These are phyloP conservation scores for Podila verticillata DNA, from an alignment of 192 early-diverging fungal genomes.

Conservation along the genomic window DNA sequence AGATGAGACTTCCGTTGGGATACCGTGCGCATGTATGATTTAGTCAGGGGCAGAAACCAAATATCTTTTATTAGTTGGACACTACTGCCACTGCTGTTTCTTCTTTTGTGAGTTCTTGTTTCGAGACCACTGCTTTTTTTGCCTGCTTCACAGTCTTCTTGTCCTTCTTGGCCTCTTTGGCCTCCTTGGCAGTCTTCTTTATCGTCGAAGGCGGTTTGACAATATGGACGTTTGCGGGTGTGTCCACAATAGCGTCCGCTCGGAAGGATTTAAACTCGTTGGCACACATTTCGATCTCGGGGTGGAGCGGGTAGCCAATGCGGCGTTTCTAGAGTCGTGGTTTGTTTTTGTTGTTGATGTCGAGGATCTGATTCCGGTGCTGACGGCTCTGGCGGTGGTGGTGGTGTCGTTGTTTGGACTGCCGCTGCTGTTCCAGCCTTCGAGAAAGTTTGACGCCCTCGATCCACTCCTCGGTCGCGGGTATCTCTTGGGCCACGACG, in stretches of 20 bases:
- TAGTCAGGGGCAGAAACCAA: too few species aligned
- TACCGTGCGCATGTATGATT: too few species aligned
- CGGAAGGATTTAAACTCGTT: slow-evolving; percentile 11
- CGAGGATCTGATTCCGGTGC: neutral
- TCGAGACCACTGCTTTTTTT: neutral
- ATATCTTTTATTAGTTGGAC: too few species aligned
- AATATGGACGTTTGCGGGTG: neutral
- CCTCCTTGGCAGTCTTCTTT: neutral
- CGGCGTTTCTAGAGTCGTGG: neutral
- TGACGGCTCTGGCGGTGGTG: neutral
- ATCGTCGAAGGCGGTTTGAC: neutral
- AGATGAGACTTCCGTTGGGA: too few species aligned
- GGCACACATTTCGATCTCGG: slow-evolving; percentile 13
- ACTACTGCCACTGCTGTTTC: too few species aligned
- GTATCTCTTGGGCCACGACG: slow-evolving; percentile 27
- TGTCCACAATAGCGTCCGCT: slow-evolving; percentile 1
- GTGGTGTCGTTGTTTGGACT: neutral
- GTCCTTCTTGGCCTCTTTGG: slow-evolving; percentile 6
- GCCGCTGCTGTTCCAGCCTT: slow-evolving; percentile 13
- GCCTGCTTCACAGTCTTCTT: slow-evolving; percentile 6
- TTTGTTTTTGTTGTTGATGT: neutral
- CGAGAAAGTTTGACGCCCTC: slow-evolving; percentile 25
- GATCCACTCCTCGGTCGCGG: slow-evolving; percentile 40
- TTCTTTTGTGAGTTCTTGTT: neutral
- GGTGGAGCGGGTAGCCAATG: neutral